Base-by-base conservation (phyloP, 306 rosid genomes). In the Astragalus glycyphyllos region DNA sequence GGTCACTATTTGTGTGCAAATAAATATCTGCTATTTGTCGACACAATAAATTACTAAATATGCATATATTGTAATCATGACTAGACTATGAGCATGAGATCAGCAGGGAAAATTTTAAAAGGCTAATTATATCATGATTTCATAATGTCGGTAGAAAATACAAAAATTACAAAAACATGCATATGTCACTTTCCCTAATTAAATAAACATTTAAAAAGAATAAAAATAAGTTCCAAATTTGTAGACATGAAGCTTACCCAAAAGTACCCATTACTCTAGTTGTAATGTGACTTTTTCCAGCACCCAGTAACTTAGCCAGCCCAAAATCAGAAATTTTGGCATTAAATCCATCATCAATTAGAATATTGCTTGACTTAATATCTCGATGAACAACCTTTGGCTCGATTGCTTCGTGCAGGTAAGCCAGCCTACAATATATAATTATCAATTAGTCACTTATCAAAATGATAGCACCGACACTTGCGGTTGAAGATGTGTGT, bases 221-320 rank as follows among this genome's bases (percentile, higher is more conserved):
- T 47, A 62, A 4, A 77, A 61, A 12, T 14, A 58, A 50, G 12
- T 57, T 38, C 8, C 0, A 59, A 49, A 65, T 59, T 50, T 65
- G 81, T 11, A 64, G 38, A 63, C 17, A 47, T 58, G 58, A 57
- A 59, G 49, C 91, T 82, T 76, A 91, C 97, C 97, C 97, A 58
- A 91, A 91, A 72, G 97, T 91, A 46, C 97, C 97, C 97, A 91
- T 91, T 49, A 91, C 96, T 77, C 97, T 85, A 67, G 97, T 91
- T 38, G 92, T 91, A 53, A 91, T 85, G 69, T 88, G 88, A 65
- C 96, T 88, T 74, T 87, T 89, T 73, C 96, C 96, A 11, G 79
- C 74, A 23, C 79, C 79, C 5, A 75, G 74, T 47, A 75, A 75
- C 53, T 75, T 75, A 13, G 79, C 79, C 41, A 75, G 54, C 44